Evolutionary conservation across 2,329 filamentous ascomycete species (phyloP), one percentile per base, ranked within the genome.

Genomic region (Chrysosporium keratinophilum): DNA sequence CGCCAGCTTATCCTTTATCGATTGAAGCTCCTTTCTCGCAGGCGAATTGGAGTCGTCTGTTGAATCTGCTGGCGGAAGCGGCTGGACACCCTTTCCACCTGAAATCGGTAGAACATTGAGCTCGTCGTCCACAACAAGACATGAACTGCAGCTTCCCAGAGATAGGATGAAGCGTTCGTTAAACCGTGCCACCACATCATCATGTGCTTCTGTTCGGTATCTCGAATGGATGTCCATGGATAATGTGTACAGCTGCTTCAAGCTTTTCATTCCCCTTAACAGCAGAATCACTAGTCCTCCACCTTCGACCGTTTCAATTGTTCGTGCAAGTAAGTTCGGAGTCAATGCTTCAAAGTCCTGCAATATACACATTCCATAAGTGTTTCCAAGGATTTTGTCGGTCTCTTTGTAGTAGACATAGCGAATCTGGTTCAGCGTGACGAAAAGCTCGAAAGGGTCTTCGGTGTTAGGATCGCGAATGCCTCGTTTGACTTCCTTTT

Each of bases 321-420:
- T 96, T 58, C 91, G 82, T 19, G 93, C 93, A 33, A 98, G 80
- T 60, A 96, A 78, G 67, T 98, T 98, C n/a, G 93, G 93, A 9
- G 93, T 98, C 61, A 98, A 81, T 40, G 90, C 93, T 71, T 98
- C 93, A 64, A 98, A 98, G 67, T 98, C 93, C 70, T 98, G 93
- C 62, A 98, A 74, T 60, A 98, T 95, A 69, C 89, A 96, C 88
- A 96, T 96, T 67, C 91, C 91, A 67, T 93, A 98, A 42, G 93
- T 98, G 70, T 97, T 95, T 68, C 93, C 93, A 54, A 97, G 73
- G 66, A 98, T 96, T 77, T 96, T 97, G 65, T 98, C 93, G 28
- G 93, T 97, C 75, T 98, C 93, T 74, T 98, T 98, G 77, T 98
- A 98, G 78, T 95, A 98, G 55, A 93, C 88, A 79, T 98, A 98